Evolutionary conservation across 805 yeast species (phyloP).

Genomic region (Pichia nakasei): DNA sequence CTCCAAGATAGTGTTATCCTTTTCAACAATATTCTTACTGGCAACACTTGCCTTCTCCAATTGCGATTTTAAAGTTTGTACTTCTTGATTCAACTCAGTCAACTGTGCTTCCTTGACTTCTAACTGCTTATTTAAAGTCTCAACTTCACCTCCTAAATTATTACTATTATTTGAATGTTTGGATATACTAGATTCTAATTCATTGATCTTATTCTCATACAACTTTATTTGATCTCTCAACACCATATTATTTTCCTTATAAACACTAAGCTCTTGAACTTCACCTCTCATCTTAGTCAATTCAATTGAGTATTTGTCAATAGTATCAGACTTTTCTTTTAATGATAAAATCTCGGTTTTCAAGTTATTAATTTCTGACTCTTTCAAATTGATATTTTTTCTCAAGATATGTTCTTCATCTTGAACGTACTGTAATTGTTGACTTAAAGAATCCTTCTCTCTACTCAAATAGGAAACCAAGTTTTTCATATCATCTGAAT

Average conservation of each 20-base stretch:
- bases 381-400: slow-evolving; percentile 38
- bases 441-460: slow-evolving; percentile 63
- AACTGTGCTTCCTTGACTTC: slow-evolving; percentile 44
- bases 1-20: slow-evolving; percentile 12
- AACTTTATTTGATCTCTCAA: slow-evolving; percentile 18
- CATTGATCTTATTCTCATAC: slow-evolving; percentile 8
- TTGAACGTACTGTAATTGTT: slow-evolving; percentile 42
- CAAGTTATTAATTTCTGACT: slow-evolving; percentile 43
- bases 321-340: slow-evolving; percentile 16
- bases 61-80: slow-evolving; percentile 49
- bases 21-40: slow-evolving; percentile 8
- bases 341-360: slow-evolving; percentile 37
- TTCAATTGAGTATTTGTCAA: slow-evolving; percentile 16
- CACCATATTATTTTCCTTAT: slow-evolving; percentile 22
- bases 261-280: slow-evolving; percentile 21
- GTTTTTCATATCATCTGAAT: slow-evolving; percentile 35
- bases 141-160: slow-evolving; percentile 13
- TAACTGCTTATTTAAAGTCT: slow-evolving; percentile 21
- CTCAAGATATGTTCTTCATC: slow-evolving; percentile 49
- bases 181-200: slow-evolving; percentile 13
- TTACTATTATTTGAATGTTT: slow-evolving; percentile 1
- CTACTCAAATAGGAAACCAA: slow-evolving; percentile 57
- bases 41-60: slow-evolving; percentile 34
- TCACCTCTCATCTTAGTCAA: slow-evolving; percentile 21
- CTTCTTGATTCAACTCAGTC: slow-evolving; percentile 40